These are phyloP conservation scores for Pseudovirgaria hyperparasitica DNA, from an alignment of 2,329 filamentous ascomycete species.

Conservation along the genomic window DNA sequence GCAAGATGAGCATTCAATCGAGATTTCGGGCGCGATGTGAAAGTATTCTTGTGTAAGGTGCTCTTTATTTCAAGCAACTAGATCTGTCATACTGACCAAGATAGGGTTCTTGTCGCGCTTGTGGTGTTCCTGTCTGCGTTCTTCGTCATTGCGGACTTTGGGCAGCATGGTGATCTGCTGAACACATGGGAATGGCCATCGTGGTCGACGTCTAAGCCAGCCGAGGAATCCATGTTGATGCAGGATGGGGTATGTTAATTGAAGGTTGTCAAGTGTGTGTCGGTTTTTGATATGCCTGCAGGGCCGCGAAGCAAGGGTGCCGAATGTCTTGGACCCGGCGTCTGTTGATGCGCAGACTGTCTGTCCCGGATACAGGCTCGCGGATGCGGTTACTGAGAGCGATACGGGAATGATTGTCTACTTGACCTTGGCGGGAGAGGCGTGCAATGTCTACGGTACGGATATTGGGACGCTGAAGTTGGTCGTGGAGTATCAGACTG, in stretches of 20 bases:
- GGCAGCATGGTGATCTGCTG: no score
- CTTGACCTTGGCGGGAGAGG: constrained; percentile 37
- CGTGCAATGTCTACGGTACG: constrained; percentile 64
- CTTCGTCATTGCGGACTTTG: no score
- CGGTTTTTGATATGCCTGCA: not conserved
- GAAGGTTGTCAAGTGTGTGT: not conserved
- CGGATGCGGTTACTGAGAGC: constrained; percentile 34
- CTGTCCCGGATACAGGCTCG: constrained; percentile 50
- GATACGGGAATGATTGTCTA: constrained; percentile 38
- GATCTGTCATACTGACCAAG: no score
- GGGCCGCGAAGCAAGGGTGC: constrained; percentile 34
- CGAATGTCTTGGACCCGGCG: constrained; percentile 52
- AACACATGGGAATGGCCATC: not conserved
- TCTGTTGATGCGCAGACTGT: constrained; percentile 50
- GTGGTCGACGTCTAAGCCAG: not conserved
- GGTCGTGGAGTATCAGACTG: constrained; percentile 53
- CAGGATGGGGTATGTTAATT: no score
- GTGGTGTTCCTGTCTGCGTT: no score
- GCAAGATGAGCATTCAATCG: no score
- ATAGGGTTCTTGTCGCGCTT: no score
- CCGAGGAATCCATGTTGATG: no score
- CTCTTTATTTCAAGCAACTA: no score
- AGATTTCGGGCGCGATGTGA: no score
- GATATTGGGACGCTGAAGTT: constrained; percentile 57
- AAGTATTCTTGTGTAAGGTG: no score